Conservation (phyloP, 2,329 filamentous ascomycete genomes). For the Hymenoscyphus fructigenus region DNA sequence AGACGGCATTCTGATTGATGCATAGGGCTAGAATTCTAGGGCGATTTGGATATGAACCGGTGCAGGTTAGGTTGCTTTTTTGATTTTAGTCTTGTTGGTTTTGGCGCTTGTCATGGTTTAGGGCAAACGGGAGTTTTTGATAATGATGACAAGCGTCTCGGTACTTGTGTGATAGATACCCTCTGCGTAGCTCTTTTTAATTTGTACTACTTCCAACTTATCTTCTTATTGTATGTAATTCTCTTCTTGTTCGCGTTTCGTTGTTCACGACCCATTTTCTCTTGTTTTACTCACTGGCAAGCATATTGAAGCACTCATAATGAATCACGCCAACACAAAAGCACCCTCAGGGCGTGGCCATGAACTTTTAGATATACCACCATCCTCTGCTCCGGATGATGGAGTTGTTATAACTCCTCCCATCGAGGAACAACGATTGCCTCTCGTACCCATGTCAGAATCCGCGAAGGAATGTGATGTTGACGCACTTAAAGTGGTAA, state of each 20-base stretch:
- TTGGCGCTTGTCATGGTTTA: neutral
- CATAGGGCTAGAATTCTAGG: conserved; percentile 10
- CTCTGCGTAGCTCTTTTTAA: neutral
- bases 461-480: neutral
- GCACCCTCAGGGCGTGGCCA: neutral
- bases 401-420: neutral
- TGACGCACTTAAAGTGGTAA: neutral
- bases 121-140: neutral
- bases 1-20: conserved; percentile 36
- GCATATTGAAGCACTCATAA: neutral
- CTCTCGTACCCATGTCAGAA: neutral
- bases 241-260: too few species aligned
- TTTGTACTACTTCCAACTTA: neutral
- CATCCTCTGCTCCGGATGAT: neutral
- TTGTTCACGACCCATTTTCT: neutral
- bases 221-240: neutral
- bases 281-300: neutral
- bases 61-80: neutral
- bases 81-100: neutral
- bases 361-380: neutral
- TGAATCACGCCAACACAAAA: neutral
- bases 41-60: neutral
- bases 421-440: neutral
- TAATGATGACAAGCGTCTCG: neutral
- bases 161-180: conserved; percentile 1